phyloP scores from a whole-genome alignment of 768 basidiomycete species.

The Kwoniella sp. region DNA sequence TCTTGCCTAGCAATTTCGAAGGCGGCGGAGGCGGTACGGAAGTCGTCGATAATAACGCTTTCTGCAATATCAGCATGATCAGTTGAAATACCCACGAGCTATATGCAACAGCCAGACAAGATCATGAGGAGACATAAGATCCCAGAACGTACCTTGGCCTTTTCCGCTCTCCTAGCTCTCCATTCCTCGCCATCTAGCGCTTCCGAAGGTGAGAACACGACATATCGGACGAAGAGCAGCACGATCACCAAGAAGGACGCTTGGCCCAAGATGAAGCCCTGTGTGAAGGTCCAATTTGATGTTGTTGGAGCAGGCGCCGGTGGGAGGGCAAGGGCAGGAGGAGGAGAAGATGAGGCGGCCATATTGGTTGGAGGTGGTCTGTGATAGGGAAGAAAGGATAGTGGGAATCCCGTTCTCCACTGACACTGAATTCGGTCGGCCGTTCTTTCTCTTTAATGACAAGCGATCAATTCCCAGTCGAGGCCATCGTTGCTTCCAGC shows the following conservation, averaged over 20 bases:
- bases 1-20: slow-evolving; percentile 53
- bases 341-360: background rate
- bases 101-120: background rate
- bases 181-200: slow-evolving; percentile 57
- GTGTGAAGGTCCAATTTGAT: slow-evolving; percentile 73
- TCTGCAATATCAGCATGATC: slow-evolving; percentile 14
- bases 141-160: slow-evolving; percentile 43
- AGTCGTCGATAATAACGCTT: slow-evolving; percentile 42
- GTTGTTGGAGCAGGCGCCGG: slow-evolving; percentile 12
- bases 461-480: too few relatives aligned
- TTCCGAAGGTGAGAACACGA: slow-evolving; percentile 74
- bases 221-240: slow-evolving; percentile 82
- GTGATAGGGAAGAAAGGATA: too few relatives aligned
- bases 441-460: background rate
- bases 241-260: slow-evolving; percentile 79
- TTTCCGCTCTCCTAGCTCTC: slow-evolving; percentile 36
- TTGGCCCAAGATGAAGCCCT: slow-evolving; percentile 90
- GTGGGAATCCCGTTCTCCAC: too few relatives aligned
- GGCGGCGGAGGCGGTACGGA: slow-evolving; percentile 47
- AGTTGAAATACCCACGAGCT: background rate
- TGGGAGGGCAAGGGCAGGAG: slow-evolving; percentile 11
- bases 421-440: background rate
- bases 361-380: background rate
- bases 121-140: background rate
- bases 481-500: too few relatives aligned